Base-by-base conservation (phyloP, 345 rosid genomes). In the Populus ilicifolia region DNA sequence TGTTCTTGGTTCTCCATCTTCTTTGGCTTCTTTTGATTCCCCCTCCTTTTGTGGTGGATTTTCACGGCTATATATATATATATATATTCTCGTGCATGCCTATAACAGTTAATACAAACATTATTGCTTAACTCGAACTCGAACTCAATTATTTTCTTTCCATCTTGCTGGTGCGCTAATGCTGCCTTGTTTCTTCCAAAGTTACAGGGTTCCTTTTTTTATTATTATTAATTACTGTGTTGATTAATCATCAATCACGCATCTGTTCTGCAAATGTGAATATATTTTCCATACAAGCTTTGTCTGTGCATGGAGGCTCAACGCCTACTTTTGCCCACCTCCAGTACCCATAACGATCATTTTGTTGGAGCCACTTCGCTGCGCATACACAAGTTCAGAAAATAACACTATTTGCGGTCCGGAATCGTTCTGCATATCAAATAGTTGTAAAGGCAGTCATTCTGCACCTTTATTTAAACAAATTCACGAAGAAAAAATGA, bases 1-100 rank as follows among this genome's bases (percentile, higher is more conserved):
- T 52, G 48, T 79, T n/a, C 67, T 77, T 20, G 80, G 76, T 69
- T 83, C 70, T 72, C 73, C 6, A 67, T 80, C 23, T 59, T 83
- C 21, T 76, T 76, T 29, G 80, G 78, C 38, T 73, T 79, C 29
- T 67, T 78, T 56, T 82, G 44, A 82, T 43, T 23, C 63, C 27
- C 10, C 3, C 9, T 56, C 0, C 0, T 23, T 56, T 21, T 21
- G 61, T 7, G 61, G 25, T 54, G 61, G 25, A 8, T 21, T 54
- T 20, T 50, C 21, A 21, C 20, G 8, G 56, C 56, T 13, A 33
- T 33, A 33, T 33, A 30, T 30, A 33, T 33, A 33, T 33, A 33
- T 33, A 33, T 39, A 8, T n/a, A 8, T n/a, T 56, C 23, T 2
- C n/a, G 62, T 9, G 27, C 20, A 50, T 2, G 10, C 62, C 9